phyloP scores from a whole-genome alignment of 2,329 filamentous ascomycete genomes.

The Epichloe sylvatica region DNA sequence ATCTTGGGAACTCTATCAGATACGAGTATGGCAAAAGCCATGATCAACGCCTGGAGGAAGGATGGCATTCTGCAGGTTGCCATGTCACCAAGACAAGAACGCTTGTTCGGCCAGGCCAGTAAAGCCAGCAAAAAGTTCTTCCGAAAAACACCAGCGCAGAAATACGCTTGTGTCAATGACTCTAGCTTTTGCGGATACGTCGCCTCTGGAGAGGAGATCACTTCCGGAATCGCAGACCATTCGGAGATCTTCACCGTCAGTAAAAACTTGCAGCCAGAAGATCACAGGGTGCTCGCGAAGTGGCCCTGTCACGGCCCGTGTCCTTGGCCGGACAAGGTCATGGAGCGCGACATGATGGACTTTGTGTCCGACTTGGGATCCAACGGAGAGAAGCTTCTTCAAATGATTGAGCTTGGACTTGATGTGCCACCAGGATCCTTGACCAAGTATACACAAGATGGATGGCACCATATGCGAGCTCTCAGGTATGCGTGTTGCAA shows the following conservation, averaged over 20 bases:
- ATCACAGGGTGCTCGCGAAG: slow-evolving; percentile 24
- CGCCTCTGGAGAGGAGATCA: slow-evolving; percentile 34
- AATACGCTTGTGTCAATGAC: slow-evolving; percentile 28
- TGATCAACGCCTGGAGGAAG: slow-evolving; percentile 28
- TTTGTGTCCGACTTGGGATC: slow-evolving; percentile 28
- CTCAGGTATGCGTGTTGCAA: slow-evolving; percentile 20
- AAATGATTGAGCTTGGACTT: slow-evolving; percentile 32
- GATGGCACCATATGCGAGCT: slow-evolving; percentile 37
- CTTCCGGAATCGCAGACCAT: slow-evolving; percentile 35
- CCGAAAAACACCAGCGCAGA: slow-evolving; percentile 19
- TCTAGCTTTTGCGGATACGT: slow-evolving; percentile 35
- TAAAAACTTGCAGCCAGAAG: slow-evolving; percentile 27
- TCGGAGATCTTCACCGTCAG: slow-evolving; percentile 39
- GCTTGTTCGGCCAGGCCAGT: slow-evolving; percentile 23
- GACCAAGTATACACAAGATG: slow-evolving; percentile 29
- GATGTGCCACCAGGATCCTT: slow-evolving; percentile 25
- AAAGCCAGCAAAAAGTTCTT: slow-evolving; percentile 27
- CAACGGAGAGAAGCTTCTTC: slow-evolving; percentile 30
- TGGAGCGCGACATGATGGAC: slow-evolving; percentile 24
- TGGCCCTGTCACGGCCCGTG: slow-evolving; percentile 38
- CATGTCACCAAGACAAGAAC: slow-evolving; percentile 22
- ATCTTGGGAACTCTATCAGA: slow-evolving; percentile 22
- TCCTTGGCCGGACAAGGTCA: slow-evolving; percentile 31
- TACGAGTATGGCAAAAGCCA: slow-evolving; percentile 22
- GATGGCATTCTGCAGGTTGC: slow-evolving; percentile 34